Conservation (phyloP, 805 yeast species). For the Lipomyces starkeyi region DNA sequence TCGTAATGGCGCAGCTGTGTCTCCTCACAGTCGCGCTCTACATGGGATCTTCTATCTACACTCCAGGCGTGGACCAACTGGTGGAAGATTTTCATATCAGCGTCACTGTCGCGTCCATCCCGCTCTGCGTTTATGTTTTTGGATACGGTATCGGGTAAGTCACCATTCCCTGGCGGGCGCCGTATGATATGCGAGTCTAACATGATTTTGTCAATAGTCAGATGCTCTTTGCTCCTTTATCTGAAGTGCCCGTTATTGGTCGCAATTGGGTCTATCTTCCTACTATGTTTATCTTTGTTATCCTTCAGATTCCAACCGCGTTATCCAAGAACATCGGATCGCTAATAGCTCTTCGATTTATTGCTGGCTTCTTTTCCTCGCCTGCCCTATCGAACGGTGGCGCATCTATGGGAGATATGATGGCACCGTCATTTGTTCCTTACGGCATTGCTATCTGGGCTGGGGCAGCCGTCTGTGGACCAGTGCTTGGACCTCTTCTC, state of each 20-base stretch:
- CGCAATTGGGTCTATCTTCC: slow-evolving; percentile 57
- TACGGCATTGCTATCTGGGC: slow-evolving; percentile 60
- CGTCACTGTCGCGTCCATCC: slow-evolving; percentile 55
- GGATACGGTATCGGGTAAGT: slow-evolving; percentile 57
- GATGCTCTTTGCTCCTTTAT: slow-evolving; percentile 61
- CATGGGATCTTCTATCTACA: slow-evolving; percentile 61
- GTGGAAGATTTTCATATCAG: slow-evolving; percentile 55
- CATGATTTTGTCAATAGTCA: slow-evolving; percentile 56
- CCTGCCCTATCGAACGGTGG: slow-evolving; percentile 67
- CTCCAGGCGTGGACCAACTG: slow-evolving; percentile 58
- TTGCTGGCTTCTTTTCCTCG: slow-evolving; percentile 63
- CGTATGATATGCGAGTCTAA: background rate
- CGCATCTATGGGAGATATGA: slow-evolving; percentile 60
- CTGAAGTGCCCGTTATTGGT: slow-evolving; percentile 61
- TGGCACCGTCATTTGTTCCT: slow-evolving; percentile 52
- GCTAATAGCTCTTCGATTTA: slow-evolving; percentile 55
- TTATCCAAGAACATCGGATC: slow-evolving; percentile 57
- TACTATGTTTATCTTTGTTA: slow-evolving; percentile 54
- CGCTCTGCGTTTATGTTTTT: slow-evolving; percentile 60
- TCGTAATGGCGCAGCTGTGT: slow-evolving; percentile 52
- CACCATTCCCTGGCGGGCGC: background rate
- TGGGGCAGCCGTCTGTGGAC: slow-evolving; percentile 59
- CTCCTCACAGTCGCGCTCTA: slow-evolving; percentile 59
- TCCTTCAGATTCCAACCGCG: slow-evolving; percentile 63
- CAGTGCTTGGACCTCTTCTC: slow-evolving; percentile 60